A percentile compares a stretch with the other conserved stretches of the same genome.
Evolutionary conservation across 805 yeast genomes (phyloP).

Genomic region (Saccharomyces jurei): DNA sequence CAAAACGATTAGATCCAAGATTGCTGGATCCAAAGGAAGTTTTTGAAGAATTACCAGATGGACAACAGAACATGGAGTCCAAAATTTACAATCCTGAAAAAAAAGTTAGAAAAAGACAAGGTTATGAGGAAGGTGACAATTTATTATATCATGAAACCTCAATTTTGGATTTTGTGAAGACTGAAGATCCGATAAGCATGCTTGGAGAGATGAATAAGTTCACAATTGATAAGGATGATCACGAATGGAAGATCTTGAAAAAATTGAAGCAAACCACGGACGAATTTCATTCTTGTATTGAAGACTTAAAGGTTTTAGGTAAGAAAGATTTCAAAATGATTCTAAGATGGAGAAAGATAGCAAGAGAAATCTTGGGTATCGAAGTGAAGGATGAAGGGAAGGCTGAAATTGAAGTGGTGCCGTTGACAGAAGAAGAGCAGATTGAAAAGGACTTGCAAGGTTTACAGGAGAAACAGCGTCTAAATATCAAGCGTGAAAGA

Average conservation of each 20-base stretch:
- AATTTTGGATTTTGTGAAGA: constrained; percentile 70
- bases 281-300: constrained; percentile 75
- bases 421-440: constrained; percentile 77
- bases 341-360: constrained; percentile 81
- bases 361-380: constrained; percentile 68
- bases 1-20: constrained; percentile 88
- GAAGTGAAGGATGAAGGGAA: constrained; percentile 43
- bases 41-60: constrained; percentile 80
- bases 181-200: constrained; percentile 75
- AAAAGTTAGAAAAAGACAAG: constrained; percentile 83
- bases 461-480: constrained; percentile 62
- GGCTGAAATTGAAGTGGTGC: constrained; percentile 53
- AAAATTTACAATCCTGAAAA: constrained; percentile 92
- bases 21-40: constrained; percentile 87
- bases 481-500: constrained; percentile 68
- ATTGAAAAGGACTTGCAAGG: constrained; percentile 77
- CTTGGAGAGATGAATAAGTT: constrained; percentile 69
- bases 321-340: constrained; percentile 84
- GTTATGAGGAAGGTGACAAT: constrained; percentile 93
- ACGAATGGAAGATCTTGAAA: constrained; percentile 63
- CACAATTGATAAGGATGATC: constrained; percentile 47
- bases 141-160: constrained; percentile 60
- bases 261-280: constrained; percentile 70
- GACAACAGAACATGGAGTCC: constrained; percentile 74
- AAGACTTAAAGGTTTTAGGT: constrained; percentile 89